These are phyloP conservation scores for Goffeauzyma gilvescens DNA, from an alignment of 768 basidiomycete genomes.

Conservation along the genomic window DNA sequence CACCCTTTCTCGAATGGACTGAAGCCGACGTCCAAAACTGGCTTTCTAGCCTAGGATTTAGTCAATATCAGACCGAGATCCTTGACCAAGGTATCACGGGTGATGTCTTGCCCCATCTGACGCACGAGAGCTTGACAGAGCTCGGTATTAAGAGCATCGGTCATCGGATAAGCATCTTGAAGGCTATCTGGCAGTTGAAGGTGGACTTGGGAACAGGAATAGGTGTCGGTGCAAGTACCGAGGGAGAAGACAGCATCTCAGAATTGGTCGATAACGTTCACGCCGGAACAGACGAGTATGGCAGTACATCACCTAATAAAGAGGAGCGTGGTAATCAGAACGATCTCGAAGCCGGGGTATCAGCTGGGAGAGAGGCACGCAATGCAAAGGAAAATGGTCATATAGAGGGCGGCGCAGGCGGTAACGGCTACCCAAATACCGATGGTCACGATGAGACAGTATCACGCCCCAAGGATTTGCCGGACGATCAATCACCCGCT, in stretches of 20 bases:
- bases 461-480: not conserved
- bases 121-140: slow-evolving; percentile 64
- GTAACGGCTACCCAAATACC: no score
- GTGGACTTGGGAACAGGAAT: slow-evolving; percentile 41
- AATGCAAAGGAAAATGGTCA: no score
- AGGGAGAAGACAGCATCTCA: no score
- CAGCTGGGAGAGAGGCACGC: not conserved
- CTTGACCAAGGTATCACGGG: slow-evolving; percentile 84
- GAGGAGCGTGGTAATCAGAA: not conserved
- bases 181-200: slow-evolving; percentile 78
- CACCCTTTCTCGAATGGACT: slow-evolving; percentile 32
- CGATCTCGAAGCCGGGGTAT: not conserved
- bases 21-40: slow-evolving; percentile 48
- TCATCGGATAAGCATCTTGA: slow-evolving; percentile 76
- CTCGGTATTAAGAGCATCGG: slow-evolving; percentile 79
- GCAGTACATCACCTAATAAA: not conserved
- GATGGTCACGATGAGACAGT: no score
- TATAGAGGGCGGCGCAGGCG: no score
- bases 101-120: slow-evolving; percentile 65
- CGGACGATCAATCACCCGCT: not conserved
- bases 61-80: slow-evolving; percentile 67
- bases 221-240: no score
- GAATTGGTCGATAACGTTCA: no score
- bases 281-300: no score
- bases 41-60: slow-evolving; percentile 56